Conservation (phyloP, 164 flowering plant species). For the Umbilicus rupestris region DNA sequence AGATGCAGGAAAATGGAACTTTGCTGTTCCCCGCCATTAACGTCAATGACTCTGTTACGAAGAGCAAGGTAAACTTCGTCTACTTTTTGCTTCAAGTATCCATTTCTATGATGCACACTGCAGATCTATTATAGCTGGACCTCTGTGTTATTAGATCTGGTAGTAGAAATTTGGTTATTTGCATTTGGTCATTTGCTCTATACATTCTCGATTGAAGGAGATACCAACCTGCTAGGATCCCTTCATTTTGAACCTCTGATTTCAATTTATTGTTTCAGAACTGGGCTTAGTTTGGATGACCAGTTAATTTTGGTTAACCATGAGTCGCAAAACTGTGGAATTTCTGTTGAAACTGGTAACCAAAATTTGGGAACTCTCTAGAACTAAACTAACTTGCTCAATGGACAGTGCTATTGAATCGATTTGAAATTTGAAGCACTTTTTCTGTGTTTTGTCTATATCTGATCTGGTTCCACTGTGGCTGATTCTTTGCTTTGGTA, state of each 20-base stretch:
- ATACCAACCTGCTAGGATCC: too few relatives aligned
- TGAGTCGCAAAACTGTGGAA: too few relatives aligned
- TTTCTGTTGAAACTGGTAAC: too few relatives aligned
- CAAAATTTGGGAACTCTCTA: too few relatives aligned
- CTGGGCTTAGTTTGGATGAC: too few relatives aligned
- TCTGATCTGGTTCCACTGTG: not conserved
- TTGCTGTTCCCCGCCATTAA: slow-evolving; percentile 66
- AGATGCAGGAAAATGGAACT: slow-evolving; percentile 58
- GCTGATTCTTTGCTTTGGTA: not conserved
- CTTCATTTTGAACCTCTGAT: too few relatives aligned
- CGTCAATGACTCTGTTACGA: slow-evolving; percentile 76
- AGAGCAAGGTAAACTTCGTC: slow-evolving; percentile 51
- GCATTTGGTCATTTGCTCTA: too few relatives aligned
- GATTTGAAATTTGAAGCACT: not conserved
- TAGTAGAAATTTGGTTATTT: too few relatives aligned
- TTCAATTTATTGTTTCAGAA: too few relatives aligned
- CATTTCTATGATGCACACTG: not conserved
- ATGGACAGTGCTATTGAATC: not conserved
- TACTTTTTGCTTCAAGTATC: not conserved
- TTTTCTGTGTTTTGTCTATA: not conserved
- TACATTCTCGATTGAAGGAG: too few relatives aligned
- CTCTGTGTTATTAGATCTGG: not conserved
- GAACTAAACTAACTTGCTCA: too few relatives aligned
- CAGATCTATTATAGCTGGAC: not conserved
- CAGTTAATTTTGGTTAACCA: too few relatives aligned